These are phyloP conservation scores for Sungouiella blattae DNA, from an alignment of 805 yeast genomes.

Conservation along the genomic window DNA sequence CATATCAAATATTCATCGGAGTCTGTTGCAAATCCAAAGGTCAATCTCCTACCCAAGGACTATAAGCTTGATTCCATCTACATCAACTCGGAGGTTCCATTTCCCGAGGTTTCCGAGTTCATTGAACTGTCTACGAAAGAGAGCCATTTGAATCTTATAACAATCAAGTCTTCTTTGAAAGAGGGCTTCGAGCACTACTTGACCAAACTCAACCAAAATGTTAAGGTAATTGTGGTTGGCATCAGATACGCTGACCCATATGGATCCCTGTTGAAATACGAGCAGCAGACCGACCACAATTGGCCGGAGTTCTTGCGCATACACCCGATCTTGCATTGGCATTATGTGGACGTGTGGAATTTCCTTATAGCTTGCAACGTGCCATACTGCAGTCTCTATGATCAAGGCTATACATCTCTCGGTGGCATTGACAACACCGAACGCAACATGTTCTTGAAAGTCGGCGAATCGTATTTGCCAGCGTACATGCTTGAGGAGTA, in stretches of 20 bases:
- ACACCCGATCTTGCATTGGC: slow-evolving; percentile 90
- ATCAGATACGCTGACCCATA: slow-evolving; percentile 86
- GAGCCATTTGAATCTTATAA: slow-evolving; percentile 53
- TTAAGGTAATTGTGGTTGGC: slow-evolving; percentile 83
- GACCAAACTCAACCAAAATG: slow-evolving; percentile 38
- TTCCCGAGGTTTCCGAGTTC: slow-evolving; percentile 66
- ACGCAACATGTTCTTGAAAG: slow-evolving; percentile 57
- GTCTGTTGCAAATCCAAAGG: slow-evolving; percentile 8
- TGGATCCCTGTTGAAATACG: slow-evolving; percentile 53
- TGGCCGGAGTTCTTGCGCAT: slow-evolving; percentile 88
- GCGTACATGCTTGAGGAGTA: slow-evolving; percentile 60
- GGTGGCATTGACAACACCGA: slow-evolving; percentile 75
- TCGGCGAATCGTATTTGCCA: slow-evolving; percentile 36
- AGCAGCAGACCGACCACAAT: slow-evolving; percentile 78
- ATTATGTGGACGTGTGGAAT: slow-evolving; percentile 79
- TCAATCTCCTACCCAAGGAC: slow-evolving; percentile 18
- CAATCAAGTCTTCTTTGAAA: slow-evolving; percentile 51
- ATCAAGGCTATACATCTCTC: slow-evolving; percentile 80
- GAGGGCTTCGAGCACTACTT: slow-evolving; percentile 69
- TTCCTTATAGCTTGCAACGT: slow-evolving; percentile 60
- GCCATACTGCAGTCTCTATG: slow-evolving; percentile 74
- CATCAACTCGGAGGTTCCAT: slow-evolving; percentile 71
- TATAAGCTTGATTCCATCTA: slow-evolving; percentile 59
- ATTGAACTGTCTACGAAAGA: slow-evolving; percentile 49
- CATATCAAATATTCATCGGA: slow-evolving; percentile 22